Percentiles rank a stretch among this genome's conserved stretches.
These are phyloP conservation scores for Petunia secreta DNA, from an alignment of 257 asterid species.

Conservation along the genomic window DNA sequence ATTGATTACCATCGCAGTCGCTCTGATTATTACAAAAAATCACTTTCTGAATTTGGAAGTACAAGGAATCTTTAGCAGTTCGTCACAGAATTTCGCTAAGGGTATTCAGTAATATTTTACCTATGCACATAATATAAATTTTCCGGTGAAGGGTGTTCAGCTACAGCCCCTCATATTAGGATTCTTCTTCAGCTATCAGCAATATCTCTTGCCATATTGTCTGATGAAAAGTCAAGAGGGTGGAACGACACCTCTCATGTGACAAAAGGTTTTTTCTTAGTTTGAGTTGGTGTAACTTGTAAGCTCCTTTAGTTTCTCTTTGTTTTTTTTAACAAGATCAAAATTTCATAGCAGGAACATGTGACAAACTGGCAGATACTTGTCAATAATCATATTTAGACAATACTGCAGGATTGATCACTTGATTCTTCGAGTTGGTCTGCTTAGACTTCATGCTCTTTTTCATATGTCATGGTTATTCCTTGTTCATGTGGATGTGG, in stretches of 20 bases:
- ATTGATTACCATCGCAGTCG: conserved; percentile 83
- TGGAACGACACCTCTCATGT: not conserved
- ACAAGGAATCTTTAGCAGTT: conserved; percentile 22
- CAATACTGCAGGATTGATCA: not conserved
- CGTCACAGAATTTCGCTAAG: no score
- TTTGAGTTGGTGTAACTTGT: not conserved
- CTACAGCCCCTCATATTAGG: not conserved
- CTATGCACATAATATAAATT: no score
- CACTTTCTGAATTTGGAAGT: conserved; percentile 48
- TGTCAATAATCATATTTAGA: not conserved
- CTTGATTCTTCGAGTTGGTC: not conserved
- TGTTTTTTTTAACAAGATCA: not conserved
- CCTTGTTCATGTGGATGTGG: conserved; percentile 3
- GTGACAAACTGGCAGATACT: not conserved
- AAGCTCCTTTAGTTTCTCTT: not conserved
- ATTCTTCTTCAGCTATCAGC: not conserved
- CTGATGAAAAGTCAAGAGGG: not conserved
- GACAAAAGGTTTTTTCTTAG: no score
- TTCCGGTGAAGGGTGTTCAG: no score
- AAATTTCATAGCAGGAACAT: not conserved
- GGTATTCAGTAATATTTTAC: no score
- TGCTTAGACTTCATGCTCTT: not conserved
- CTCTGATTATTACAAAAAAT: conserved; percentile 70
- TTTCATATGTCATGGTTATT: not conserved
- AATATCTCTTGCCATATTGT: conserved; percentile 5